These are phyloP conservation scores for Ricinus communis DNA, from an alignment of 345 rosid genomes.

Conservation along the genomic window DNA sequence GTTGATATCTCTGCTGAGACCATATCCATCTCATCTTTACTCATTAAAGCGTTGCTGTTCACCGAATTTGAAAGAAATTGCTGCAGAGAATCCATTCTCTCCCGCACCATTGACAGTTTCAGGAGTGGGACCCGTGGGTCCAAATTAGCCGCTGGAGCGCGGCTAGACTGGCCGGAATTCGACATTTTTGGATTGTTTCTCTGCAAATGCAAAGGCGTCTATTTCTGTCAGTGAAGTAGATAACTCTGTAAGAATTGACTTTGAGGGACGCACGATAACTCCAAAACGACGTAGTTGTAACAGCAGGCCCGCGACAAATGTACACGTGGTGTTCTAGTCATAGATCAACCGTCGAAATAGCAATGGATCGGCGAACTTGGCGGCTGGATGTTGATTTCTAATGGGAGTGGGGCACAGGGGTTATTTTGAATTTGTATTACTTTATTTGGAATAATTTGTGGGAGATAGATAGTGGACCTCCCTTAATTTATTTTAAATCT, in stretches of 20 bases:
- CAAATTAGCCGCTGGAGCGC: not conserved
- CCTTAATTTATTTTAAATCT: no score
- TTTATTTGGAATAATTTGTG: no score
- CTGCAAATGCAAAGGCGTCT: not conserved
- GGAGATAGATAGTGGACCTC: no score
- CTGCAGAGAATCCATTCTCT: conserved; percentile 50
- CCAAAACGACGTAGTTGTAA: not conserved
- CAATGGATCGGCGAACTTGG: not conserved
- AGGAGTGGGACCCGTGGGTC: conserved; percentile 29
- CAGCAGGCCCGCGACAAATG: not conserved
- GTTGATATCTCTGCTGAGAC: conserved; percentile 54
- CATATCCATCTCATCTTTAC: conserved; percentile 41
- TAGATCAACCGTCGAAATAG: not conserved
- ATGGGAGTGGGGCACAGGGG: no score
- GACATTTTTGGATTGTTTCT: conserved; percentile 20
- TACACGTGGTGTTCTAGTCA: not conserved
- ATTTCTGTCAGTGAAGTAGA: not conserved
- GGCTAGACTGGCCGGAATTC: conserved; percentile 8
- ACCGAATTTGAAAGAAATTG: conserved; percentile 42
- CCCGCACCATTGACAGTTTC: conserved; percentile 38
- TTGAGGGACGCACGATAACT: not conserved
- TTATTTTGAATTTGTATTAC: no score
- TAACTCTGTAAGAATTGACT: not conserved
- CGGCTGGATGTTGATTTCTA: no score
- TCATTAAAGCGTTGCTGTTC: conserved; percentile 34